phyloP scores from a whole-genome alignment of 805 yeast species.

The Myxozyma mucilagina region DNA sequence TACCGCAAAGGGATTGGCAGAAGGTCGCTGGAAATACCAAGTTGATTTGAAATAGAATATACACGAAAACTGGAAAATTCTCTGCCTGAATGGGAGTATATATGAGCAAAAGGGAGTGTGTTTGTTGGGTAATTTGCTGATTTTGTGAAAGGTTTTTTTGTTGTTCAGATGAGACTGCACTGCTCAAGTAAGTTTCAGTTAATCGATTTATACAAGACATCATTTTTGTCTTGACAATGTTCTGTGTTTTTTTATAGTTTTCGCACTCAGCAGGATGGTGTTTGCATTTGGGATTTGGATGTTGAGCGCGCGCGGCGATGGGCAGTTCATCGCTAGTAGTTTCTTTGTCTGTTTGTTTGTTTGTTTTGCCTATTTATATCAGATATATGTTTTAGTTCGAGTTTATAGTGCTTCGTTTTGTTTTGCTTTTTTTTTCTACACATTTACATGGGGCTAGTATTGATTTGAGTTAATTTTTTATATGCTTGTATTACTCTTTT shows the following conservation, averaged over 20 bases:
- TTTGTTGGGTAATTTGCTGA: background rate
- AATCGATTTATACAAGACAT: too few species aligned
- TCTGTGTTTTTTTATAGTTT: background rate
- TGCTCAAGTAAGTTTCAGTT: too few species aligned
- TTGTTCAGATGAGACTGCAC: background rate
- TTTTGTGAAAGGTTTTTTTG: background rate
- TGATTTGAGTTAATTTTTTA: background rate
- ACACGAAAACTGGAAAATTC: background rate
- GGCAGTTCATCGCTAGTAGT: too few species aligned
- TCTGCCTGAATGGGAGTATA: background rate
- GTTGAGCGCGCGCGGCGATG: background rate
- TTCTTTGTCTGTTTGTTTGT: background rate
- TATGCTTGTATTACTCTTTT: background rate
- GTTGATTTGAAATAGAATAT: slow-evolving; percentile 25
- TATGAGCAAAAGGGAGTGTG: background rate
- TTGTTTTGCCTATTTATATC: background rate
- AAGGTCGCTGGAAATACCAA: slow-evolving; percentile 42
- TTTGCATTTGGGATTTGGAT: slow-evolving; percentile 12
- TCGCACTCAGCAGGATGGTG: slow-evolving; percentile 12
- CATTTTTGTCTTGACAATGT: background rate
- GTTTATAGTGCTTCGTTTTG: background rate
- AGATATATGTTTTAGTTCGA: background rate
- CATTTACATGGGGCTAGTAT: background rate
- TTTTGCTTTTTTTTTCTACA: background rate
- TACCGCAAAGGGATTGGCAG: slow-evolving; percentile 47